Evolutionary conservation across 176 grass and related monocot species (phyloP), one percentile per base, ranked within the genome.

Genomic region (Paspalum vaginatum): DNA sequence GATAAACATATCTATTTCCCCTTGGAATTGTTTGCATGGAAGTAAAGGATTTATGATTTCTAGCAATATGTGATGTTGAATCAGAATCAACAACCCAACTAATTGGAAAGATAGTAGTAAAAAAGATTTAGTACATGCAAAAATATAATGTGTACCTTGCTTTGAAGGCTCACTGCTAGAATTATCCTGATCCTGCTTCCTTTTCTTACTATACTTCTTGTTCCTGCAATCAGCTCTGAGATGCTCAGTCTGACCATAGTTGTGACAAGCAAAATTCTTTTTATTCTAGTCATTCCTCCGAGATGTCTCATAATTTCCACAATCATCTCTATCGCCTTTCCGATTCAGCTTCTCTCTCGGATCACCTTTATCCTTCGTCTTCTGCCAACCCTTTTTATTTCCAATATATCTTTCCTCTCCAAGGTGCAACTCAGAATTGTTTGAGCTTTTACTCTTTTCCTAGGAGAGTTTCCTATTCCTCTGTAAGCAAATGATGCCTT

Each of bases 41-140:
- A 16, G 41, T 38, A 45, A 81, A 81, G 22, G 0, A 45, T n/a
- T 14, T 14, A 11, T 11, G 45, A 13, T 81, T 43, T 46, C 54
- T 46, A 38, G 55, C 65, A 21, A 70, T 81, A 60, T 70, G 65
- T 4, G 79, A 70, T 38, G 52, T 70, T 5, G 52, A 32, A 70
- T 16, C 52, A 70, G 15, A 79, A 26, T 80, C 22, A 1, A 70
- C 64, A 58, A 68, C 52, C 53, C 52, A 70, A 21, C 26, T 57
- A n/a, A 57, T 57, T 18, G 14, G 22, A 58, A 32, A 56, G 20
- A 20, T 45, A 20, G 78, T 45, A 20, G 50, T 69, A 80, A 68
- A 68, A 80, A 69, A 17, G 6, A 68, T 66, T 55, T n/a, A 18
- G 38, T 79, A 37, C 62, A 79, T 44, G 68, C 62, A 79, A 55